These are phyloP conservation scores for Phaeosphaeriaceae sp. DNA, from an alignment of 2,329 filamentous ascomycete species.

Conservation along the genomic window DNA sequence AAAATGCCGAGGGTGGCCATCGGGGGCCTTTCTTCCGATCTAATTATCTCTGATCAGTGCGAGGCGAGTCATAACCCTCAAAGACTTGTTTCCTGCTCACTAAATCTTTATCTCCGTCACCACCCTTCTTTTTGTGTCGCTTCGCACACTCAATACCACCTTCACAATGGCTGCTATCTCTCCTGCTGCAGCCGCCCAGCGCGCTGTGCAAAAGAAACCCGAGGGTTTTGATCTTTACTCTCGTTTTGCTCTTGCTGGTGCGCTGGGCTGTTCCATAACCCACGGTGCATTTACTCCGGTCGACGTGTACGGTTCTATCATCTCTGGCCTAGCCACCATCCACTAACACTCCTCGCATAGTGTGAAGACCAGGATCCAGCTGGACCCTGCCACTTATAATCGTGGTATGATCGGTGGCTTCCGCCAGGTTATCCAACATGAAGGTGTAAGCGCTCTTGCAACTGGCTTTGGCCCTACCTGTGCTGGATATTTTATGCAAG, in stretches of 20 bases:
- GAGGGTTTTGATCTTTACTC: constrained; percentile 84
- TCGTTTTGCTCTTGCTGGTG: constrained; percentile 95
- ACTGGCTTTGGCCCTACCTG: constrained; percentile 86
- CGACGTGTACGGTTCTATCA: constrained; percentile 83
- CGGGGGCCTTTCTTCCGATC: too few relatives aligned
- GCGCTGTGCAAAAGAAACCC: too few relatives aligned
- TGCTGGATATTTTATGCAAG: constrained; percentile 92
- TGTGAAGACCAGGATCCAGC: constrained; percentile 95
- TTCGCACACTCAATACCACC: too few relatives aligned
- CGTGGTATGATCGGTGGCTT: constrained; percentile 84
- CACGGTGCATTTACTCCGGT: constrained; percentile 97
- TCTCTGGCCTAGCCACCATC: constrained; percentile 28
- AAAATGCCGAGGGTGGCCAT: too few relatives aligned
- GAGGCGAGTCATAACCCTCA: too few relatives aligned
- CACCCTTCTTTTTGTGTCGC: too few relatives aligned
- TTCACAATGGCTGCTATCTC: too few relatives aligned
- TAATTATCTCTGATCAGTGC: too few relatives aligned
- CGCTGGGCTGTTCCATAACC: constrained; percentile 96
- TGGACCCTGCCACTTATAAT: constrained; percentile 90
- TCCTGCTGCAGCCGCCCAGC: too few relatives aligned
- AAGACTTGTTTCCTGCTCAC: too few relatives aligned
- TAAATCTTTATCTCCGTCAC: too few relatives aligned
- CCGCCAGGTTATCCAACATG: constrained; percentile 76
- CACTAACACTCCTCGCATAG: constrained; percentile 55
- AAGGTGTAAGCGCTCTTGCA: constrained; percentile 84